A percentile compares a stretch with the other conserved stretches of the same genome.
These are phyloP conservation scores for Cicer yamashitae DNA, from an alignment of 306 rosid species.

Conservation along the genomic window DNA sequence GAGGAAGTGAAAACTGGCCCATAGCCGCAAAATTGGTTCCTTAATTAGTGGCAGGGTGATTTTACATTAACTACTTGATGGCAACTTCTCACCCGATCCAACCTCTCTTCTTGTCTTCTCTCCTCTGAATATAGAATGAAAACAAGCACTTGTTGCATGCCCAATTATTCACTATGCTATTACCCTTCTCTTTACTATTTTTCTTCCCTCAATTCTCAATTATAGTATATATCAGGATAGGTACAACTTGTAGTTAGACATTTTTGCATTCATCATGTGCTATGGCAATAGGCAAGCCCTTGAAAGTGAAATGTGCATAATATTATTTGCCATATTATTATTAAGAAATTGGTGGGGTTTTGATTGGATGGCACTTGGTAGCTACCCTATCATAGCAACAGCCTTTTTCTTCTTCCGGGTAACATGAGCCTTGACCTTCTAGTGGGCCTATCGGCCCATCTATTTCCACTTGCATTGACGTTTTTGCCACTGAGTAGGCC, in stretches of 20 bases:
- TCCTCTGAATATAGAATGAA: slow-evolving; percentile 24
- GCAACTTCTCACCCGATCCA: slow-evolving; percentile 24
- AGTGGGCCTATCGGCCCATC: slow-evolving; percentile 39
- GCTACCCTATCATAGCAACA: slow-evolving; percentile 9
- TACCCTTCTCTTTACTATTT: neutral
- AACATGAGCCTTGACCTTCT: neutral
- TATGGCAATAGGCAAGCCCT: neutral
- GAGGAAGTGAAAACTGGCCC: slow-evolving; percentile 15
- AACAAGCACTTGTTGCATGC: slow-evolving; percentile 17
- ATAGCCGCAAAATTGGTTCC: slow-evolving; percentile 32
- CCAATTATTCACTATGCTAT: slow-evolving; percentile 29
- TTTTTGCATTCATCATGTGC: slow-evolving; percentile 28
- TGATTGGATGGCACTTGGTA: slow-evolving; percentile 19
- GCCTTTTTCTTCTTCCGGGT: neutral
- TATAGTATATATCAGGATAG: slow-evolving; percentile 27
- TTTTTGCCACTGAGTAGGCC: slow-evolving; percentile 25
- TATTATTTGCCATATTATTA: neutral
- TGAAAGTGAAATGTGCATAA: slow-evolving; percentile 4
- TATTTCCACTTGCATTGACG: neutral
- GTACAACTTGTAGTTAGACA: slow-evolving; percentile 22
- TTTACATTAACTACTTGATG: slow-evolving; percentile 35
- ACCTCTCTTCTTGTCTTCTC: neutral
- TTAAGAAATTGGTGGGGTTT: slow-evolving; percentile 18
- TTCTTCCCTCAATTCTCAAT: slow-evolving; percentile 39
- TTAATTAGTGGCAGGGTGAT: slow-evolving; percentile 19